Conservation (phyloP, 2,329 filamentous ascomycete genomes). For the Penicillium palitans region DNA sequence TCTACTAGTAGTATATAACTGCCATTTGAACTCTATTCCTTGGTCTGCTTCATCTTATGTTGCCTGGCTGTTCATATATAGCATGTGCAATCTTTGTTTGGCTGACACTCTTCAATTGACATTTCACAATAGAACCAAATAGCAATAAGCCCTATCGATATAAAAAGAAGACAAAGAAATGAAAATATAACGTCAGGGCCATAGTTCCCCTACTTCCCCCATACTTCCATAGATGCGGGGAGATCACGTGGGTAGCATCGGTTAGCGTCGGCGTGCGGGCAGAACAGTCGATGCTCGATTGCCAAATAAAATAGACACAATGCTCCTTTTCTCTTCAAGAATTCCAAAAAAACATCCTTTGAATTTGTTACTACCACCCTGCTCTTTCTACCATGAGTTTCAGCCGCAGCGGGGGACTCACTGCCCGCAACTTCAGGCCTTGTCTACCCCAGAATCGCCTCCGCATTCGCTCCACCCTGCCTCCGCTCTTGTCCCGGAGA, state of each 20-base stretch:
- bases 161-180: neutral
- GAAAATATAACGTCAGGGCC: neutral
- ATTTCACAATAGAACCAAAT: neutral
- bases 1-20: neutral
- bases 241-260: constrained; percentile 25
- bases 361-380: neutral
- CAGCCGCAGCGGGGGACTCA: constrained; percentile 32
- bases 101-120: neutral
- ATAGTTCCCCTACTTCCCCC: neutral
- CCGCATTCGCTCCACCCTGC: constrained; percentile 27
- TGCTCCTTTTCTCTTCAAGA: constrained; percentile 9
- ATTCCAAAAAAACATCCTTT: constrained; percentile 1
- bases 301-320: constrained; percentile 20
- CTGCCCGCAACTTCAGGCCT: constrained; percentile 31
- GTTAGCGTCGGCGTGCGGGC: constrained; percentile 26
- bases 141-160: neutral
- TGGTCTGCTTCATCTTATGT: neutral
- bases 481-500: constrained; percentile 29
- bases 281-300: constrained; percentile 6
- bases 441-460: constrained; percentile 30
- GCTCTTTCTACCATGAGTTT: constrained; percentile 29
- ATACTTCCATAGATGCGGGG: constrained; percentile 18
- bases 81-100: neutral
- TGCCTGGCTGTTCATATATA: neutral
- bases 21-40: neutral